Evolutionary conservation across 2,329 filamentous ascomycete species (phyloP).

Genomic region (Pseudocercospora pini-densiflorae): DNA sequence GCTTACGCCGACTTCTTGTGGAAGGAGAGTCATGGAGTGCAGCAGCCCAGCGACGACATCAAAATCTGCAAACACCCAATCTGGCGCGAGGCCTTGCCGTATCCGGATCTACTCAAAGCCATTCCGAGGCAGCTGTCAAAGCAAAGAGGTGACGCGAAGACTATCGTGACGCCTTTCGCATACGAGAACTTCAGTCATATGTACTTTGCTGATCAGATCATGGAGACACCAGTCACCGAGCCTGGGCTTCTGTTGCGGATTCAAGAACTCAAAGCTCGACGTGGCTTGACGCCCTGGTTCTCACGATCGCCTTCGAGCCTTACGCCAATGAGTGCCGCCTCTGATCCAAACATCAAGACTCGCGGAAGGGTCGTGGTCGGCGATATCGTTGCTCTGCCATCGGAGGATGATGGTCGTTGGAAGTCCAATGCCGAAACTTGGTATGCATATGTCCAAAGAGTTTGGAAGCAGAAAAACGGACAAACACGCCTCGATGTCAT

Average conservation of each 20-base stretch:
- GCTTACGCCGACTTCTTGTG: constrained; percentile 67
- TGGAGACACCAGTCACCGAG: constrained; percentile 31
- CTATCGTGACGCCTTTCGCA: constrained; percentile 73
- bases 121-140: constrained; percentile 34
- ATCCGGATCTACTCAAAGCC: constrained; percentile 32
- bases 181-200: constrained; percentile 67
- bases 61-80: constrained; percentile 23
- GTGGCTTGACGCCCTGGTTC: constrained; percentile 34
- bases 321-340: constrained; percentile 1
- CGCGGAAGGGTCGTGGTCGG: constrained; percentile 44
- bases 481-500: constrained; percentile 63
- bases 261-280: constrained; percentile 24
- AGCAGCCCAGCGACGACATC: constrained; percentile 34
- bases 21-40: constrained; percentile 64
- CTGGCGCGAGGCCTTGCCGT: constrained; percentile 12
- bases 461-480: constrained; percentile 44
- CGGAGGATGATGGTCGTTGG: constrained; percentile 62
- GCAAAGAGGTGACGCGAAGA: constrained; percentile 43
- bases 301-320: not conserved
- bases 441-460: constrained; percentile 71
- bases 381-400: constrained; percentile 55
- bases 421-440: constrained; percentile 57
- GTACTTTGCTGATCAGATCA: constrained; percentile 61
- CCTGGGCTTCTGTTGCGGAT: constrained; percentile 31
- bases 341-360: not conserved